These are phyloP conservation scores for Claviceps pazoutovae DNA, from an alignment of 2,329 filamentous ascomycete species.

Conservation along the genomic window DNA sequence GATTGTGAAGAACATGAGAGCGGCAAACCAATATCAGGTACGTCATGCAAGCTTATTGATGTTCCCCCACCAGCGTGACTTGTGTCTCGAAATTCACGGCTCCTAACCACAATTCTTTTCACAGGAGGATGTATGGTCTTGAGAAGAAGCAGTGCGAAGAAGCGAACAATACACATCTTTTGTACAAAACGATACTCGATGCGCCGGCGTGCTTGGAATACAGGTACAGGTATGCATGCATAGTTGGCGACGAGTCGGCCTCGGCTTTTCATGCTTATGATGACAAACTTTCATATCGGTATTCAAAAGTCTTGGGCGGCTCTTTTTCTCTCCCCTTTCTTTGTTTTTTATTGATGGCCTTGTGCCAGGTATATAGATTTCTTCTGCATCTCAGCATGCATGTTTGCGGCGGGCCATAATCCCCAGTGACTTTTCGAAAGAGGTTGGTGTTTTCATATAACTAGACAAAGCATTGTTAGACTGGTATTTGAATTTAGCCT, in stretches of 20 bases:
- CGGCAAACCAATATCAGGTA: conserved; percentile 91
- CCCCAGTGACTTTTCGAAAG: not conserved
- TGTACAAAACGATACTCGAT: not conserved
- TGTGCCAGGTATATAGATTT: not conserved
- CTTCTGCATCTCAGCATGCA: not conserved
- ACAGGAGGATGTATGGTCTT: conserved; percentile 62
- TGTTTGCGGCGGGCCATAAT: not conserved
- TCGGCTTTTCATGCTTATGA: not conserved
- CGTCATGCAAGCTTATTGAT: conserved; percentile 11
- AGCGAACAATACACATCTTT: not conserved
- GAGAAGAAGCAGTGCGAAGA: conserved; percentile 11
- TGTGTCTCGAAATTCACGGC: not conserved
- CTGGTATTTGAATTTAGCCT: too few relatives aligned
- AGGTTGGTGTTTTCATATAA: not conserved
- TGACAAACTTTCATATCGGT: conserved; percentile 3
- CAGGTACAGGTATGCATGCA: not conserved
- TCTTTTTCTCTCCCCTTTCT: not conserved
- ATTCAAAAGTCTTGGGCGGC: not conserved
- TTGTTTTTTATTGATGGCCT: not conserved
- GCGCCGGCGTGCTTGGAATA: not conserved
- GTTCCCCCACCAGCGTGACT: too few relatives aligned
- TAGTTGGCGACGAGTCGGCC: not conserved
- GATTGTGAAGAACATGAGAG: conserved; percentile 92
- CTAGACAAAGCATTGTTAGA: too few relatives aligned
- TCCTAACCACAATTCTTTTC: conserved; percentile 1